Evolutionary conservation across 306 rosid species (phyloP).

Genomic region (Citrullus mucosospermus): DNA sequence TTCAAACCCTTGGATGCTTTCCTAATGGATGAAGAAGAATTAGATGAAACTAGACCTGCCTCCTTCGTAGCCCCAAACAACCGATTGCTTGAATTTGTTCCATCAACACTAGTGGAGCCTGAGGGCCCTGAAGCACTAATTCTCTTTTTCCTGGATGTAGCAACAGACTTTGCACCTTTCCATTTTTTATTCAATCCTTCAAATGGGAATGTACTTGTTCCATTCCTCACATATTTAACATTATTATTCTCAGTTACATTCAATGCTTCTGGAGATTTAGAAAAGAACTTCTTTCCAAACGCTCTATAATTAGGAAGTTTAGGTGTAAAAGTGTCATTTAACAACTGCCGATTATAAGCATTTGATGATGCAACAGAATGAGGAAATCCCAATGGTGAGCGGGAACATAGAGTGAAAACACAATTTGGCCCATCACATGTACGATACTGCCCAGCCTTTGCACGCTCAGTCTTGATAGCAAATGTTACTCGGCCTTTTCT

Average conservation of each 20-base stretch:
- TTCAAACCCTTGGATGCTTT: constrained; percentile 19
- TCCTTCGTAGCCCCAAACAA: constrained; percentile 18
- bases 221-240: constrained; percentile 6
- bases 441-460: constrained; percentile 11
- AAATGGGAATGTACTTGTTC: not conserved
- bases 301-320: constrained; percentile 17
- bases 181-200: constrained; percentile 6
- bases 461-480: constrained; percentile 8
- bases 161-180: constrained; percentile 26
- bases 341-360: constrained; percentile 13
- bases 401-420: constrained; percentile 5
- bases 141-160: constrained; percentile 18
- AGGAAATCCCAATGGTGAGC: constrained; percentile 4
- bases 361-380: constrained; percentile 15
- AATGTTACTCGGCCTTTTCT: constrained; percentile 16
- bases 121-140: constrained; percentile 11
- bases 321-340: constrained; percentile 11
- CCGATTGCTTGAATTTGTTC: constrained; percentile 12
- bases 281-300: constrained; percentile 32
- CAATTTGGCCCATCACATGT: constrained; percentile 9
- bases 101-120: constrained; percentile 16
- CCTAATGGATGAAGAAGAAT: constrained; percentile 5
- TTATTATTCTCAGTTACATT: constrained; percentile 12
- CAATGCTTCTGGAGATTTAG: constrained; percentile 16
- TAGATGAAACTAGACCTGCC: not conserved